A percentile compares a stretch with the other conserved stretches of the same genome.
Conservation (phyloP, 2,329 filamentous ascomycete genomes). For the Mollisia scopiformis region DNA sequence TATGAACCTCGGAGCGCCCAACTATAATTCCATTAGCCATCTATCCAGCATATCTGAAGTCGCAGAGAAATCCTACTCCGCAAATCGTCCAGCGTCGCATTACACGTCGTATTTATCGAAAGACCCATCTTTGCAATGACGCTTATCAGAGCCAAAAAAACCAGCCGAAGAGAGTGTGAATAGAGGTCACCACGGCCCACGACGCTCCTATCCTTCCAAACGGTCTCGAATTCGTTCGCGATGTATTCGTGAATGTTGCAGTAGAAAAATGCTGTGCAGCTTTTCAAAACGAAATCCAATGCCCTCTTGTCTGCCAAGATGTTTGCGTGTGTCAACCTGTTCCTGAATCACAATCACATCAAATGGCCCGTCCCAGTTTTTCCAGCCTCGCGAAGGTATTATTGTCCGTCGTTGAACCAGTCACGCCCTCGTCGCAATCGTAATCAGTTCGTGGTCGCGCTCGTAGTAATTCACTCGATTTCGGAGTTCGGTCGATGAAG, state of each 20-base stretch:
- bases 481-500: too few relatives aligned
- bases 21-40: constrained; percentile 34
- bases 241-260: not conserved
- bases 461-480: too few relatives aligned
- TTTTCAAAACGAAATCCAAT: not conserved
- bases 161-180: too few relatives aligned
- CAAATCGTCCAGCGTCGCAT: constrained; percentile 40
- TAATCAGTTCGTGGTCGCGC: too few relatives aligned
- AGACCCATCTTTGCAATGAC: constrained; percentile 28
- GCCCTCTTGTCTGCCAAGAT: not conserved
- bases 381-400: not conserved
- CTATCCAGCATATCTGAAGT: not conserved
- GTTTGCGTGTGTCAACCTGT: not conserved
- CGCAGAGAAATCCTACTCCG: constrained; percentile 31
- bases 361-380: not conserved
- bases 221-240: not conserved
- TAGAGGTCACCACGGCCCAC: constrained; percentile 7
- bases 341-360: not conserved
- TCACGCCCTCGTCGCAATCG: not conserved
- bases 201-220: not conserved
- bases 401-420: not conserved
- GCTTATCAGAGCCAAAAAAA: constrained; percentile 24
- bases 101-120: constrained; percentile 34
- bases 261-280: too few relatives aligned
- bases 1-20: constrained; percentile 44